Conservation (phyloP, 148 eudicot species). For the Cornus suecica region DNA sequence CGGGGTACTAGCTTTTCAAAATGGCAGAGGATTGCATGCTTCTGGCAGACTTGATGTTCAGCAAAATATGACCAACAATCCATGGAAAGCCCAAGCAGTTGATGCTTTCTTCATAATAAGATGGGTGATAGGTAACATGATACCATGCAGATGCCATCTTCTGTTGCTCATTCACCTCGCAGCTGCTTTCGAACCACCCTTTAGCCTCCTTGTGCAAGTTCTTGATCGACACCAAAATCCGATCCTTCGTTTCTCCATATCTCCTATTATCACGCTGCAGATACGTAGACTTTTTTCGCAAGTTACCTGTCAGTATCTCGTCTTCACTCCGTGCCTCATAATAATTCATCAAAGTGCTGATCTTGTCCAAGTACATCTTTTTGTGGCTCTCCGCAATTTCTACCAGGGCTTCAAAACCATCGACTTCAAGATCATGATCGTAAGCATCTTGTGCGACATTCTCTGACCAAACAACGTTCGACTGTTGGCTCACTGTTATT, state of each 20-base stretch:
- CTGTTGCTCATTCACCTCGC: constrained; percentile 38
- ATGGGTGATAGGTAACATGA: constrained; percentile 73
- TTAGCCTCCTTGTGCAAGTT: constrained; percentile 68
- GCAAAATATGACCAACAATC: constrained; percentile 68
- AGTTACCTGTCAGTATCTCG: constrained; percentile 79
- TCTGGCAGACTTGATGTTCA: constrained; percentile 54
- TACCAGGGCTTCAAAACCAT: constrained; percentile 58
- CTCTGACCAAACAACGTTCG: constrained; percentile 33
- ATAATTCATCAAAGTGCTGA: constrained; percentile 50
- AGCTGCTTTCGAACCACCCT: constrained; percentile 69
- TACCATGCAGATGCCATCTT: constrained; percentile 96
- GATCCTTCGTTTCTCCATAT: constrained; percentile 65
- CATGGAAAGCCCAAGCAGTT: constrained; percentile 89
- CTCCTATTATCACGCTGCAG: constrained; percentile 76
- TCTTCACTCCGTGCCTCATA: constrained; percentile 70
- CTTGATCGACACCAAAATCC: constrained; percentile 67
- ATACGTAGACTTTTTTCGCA: constrained; percentile 48
- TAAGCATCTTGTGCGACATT: constrained; percentile 44
- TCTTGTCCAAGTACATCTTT: constrained; percentile 66
- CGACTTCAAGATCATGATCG: constrained; percentile 61
- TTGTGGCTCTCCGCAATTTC: constrained; percentile 59
- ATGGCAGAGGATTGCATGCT: constrained; percentile 20
- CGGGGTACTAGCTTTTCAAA: too few relatives aligned
- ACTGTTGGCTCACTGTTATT: constrained; percentile 22
- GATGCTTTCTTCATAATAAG: constrained; percentile 44